These are phyloP conservation scores for Pleurotus sapidus DNA, from an alignment of 768 basidiomycete genomes.

Conservation along the genomic window DNA sequence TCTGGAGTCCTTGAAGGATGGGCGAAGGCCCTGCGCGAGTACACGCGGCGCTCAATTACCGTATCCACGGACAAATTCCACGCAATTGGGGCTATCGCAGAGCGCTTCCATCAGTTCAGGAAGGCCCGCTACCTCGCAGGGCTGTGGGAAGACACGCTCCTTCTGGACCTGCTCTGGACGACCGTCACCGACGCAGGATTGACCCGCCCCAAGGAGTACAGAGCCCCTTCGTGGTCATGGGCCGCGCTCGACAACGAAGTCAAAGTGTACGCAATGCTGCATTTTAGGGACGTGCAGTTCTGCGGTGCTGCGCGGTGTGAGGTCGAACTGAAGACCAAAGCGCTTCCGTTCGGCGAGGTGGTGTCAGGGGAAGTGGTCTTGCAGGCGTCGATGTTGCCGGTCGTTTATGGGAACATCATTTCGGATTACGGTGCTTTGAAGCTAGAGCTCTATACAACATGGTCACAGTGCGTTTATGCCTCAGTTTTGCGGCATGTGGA, in stretches of 20 bases:
- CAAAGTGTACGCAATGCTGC: not conserved
- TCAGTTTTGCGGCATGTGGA: no score
- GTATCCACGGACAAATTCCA: not conserved
- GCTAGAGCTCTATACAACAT: no score
- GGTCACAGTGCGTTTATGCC: no score
- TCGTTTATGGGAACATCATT: no score
- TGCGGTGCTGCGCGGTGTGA: not conserved
- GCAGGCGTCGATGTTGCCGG: no score
- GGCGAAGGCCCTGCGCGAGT: not conserved
- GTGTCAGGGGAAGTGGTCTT: no score
- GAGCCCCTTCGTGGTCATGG: conserved; percentile 3
- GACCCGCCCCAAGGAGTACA: not conserved
- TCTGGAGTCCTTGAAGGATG: not conserved
- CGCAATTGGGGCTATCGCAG: not conserved
- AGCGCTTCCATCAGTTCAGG: not conserved
- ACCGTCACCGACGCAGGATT: not conserved
- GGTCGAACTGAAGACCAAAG: not conserved
- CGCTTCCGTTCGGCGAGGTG: no score
- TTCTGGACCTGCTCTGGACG: not conserved
- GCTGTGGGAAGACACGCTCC: not conserved
- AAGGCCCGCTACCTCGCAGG: not conserved
- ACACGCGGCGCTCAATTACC: not conserved
- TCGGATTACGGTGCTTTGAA: no score
- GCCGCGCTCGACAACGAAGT: not conserved
- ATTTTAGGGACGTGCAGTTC: not conserved